A percentile compares a stretch with the other conserved stretches of the same genome.
Evolutionary conservation across 129 eudicot genomes (phyloP).

Genomic region (Erigeron canadensis): DNA sequence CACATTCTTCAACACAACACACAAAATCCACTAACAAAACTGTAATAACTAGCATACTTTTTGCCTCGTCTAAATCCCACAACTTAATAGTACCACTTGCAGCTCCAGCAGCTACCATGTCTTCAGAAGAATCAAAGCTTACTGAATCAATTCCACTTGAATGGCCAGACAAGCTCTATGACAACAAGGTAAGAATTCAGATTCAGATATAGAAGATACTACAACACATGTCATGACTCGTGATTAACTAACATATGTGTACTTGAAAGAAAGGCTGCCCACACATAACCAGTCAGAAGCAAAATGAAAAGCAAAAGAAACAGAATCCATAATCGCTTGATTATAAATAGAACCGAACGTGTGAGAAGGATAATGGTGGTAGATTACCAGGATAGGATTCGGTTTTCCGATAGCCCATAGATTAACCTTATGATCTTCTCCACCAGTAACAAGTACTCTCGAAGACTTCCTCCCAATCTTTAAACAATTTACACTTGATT

Average conservation of each 20-base stretch:
- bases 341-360: no score
- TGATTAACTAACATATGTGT: constrained; percentile 3
- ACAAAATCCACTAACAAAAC: neutral
- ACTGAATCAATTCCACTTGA: constrained; percentile 99
- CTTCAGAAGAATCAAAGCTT: constrained; percentile 96
- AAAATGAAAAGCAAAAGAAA: no score
- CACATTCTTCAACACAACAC: constrained; percentile 14
- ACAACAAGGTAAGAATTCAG: constrained; percentile 18
- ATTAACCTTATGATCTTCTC: constrained; percentile 99
- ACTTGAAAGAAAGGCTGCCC: neutral
- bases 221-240: neutral
- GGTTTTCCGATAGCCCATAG: constrained; percentile 99
- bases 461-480: constrained; percentile 95
- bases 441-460: constrained; percentile 93
- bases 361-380: neutral
- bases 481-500: constrained; percentile 86
- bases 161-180: constrained; percentile 95
- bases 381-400: constrained; percentile 77
- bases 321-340: no score
- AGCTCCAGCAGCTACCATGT: constrained; percentile 94
- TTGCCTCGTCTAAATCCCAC: constrained; percentile 98
- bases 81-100: constrained; percentile 99
- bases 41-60: constrained; percentile 51
- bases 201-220: neutral
- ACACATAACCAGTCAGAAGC: neutral